Conservation (phyloP, 371 early-diverging fungal genomes). For the Mortierella sp. region DNA sequence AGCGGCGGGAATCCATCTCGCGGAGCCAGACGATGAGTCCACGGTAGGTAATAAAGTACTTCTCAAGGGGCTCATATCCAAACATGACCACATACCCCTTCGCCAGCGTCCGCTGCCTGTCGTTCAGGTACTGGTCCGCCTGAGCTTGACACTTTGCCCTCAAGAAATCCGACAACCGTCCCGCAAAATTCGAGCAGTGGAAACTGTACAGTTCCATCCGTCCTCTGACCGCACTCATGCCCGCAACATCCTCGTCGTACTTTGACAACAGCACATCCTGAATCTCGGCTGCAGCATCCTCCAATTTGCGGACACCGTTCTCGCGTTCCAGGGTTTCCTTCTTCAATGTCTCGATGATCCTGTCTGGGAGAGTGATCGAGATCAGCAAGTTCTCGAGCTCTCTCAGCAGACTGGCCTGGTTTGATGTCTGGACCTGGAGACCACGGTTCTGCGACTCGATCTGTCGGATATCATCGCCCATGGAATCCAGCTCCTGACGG, state of each 20-base stretch:
- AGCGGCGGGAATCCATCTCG: constrained; percentile 89
- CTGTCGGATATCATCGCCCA: constrained; percentile 96
- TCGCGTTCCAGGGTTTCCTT: constrained; percentile 87
- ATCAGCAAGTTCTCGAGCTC: constrained; percentile 88
- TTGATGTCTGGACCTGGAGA: constrained; percentile 88
- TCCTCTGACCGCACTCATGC: constrained; percentile 85
- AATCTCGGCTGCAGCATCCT: constrained; percentile 83
- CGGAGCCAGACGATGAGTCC: constrained; percentile 92
- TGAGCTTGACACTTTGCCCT: constrained; percentile 58
- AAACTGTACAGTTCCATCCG: constrained; percentile 81
- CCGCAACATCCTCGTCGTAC: constrained; percentile 75
- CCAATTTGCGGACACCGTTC: constrained; percentile 82
- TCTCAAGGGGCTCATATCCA: constrained; percentile 82
- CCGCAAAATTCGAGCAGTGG: constrained; percentile 85
- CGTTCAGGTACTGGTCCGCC: constrained; percentile 69
- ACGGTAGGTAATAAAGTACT: constrained; percentile 83
- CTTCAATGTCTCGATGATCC: constrained; percentile 78
- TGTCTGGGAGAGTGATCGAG: constrained; percentile 76
- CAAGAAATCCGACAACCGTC: constrained; percentile 82
- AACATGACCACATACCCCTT: constrained; percentile 59
- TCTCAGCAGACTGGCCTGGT: constrained; percentile 84
- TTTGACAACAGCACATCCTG: constrained; percentile 84
- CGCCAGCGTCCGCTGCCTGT: constrained; percentile 63
- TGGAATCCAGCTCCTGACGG: constrained; percentile 90
- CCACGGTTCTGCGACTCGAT: constrained; percentile 94